phyloP scores from a whole-genome alignment of 441 rosid species.

The Populus hybrid region DNA sequence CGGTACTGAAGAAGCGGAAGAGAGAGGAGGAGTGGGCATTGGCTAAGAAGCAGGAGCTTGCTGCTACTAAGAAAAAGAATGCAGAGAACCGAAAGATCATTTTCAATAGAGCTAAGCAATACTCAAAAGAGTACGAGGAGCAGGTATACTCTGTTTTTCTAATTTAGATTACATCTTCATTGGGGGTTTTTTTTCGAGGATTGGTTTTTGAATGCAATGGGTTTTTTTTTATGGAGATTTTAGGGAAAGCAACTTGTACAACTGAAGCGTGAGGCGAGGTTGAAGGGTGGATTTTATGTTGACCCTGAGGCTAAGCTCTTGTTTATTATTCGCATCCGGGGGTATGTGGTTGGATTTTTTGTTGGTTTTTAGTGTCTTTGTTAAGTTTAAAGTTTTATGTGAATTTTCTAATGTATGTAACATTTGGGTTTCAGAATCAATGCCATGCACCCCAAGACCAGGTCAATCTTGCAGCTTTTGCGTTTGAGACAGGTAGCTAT shows the following conservation, averaged over 20 bases:
- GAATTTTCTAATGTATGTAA: neutral
- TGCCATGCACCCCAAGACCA: conserved; percentile 73
- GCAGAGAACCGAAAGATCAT: conserved; percentile 51
- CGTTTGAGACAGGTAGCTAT: conserved; percentile 64
- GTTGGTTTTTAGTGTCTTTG: neutral
- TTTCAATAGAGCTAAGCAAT: conserved; percentile 47
- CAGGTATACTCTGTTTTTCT: conserved; percentile 21
- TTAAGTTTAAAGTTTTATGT: neutral
- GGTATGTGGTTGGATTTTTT: conserved; percentile 33
- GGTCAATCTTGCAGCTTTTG: conserved; percentile 62
- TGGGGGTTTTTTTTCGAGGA: neutral
- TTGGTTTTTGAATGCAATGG: neutral
- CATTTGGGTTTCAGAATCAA: conserved; percentile 48
- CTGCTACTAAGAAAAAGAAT: conserved; percentile 40
- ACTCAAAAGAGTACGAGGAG: conserved; percentile 49
- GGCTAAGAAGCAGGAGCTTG: conserved; percentile 44
- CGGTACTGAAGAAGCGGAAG: conserved; percentile 57
- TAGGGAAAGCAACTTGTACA: conserved; percentile 41
- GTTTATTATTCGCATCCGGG: conserved; percentile 75
- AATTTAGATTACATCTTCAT: neutral
- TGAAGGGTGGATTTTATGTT: conserved; percentile 82
- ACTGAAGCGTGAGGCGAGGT: conserved; percentile 76
- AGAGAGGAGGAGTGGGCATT: conserved; percentile 32
- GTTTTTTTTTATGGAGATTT: conserved; percentile 24
- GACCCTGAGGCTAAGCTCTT: conserved; percentile 81